phyloP scores from a whole-genome alignment of 345 rosid genomes.

The Murraya paniculata region DNA sequence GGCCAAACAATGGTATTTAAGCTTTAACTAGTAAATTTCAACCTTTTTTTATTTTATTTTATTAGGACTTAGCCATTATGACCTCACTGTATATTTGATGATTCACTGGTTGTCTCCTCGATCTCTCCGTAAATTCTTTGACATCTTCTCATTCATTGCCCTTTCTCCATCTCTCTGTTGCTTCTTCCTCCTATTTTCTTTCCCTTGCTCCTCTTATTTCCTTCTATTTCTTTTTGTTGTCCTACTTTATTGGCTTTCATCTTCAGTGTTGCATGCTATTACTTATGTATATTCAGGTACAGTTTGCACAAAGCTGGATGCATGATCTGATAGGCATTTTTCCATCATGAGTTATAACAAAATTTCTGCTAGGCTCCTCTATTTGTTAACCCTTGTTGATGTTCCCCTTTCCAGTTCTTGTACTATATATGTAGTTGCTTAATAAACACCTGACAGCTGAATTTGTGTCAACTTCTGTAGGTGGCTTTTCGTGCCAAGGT shows the following conservation, averaged over 20 bases:
- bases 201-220: neutral
- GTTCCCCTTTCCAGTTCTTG: neutral
- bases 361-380: neutral
- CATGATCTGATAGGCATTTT: neutral
- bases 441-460: neutral
- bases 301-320: neutral
- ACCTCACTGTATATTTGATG: neutral
- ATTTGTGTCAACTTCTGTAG: slow-evolving; percentile 29
- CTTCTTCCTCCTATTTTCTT: neutral
- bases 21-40: neutral
- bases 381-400: neutral
- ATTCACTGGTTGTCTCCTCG: neutral
- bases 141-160: neutral
- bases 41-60: neutral
- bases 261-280: neutral
- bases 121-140: neutral
- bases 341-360: neutral
- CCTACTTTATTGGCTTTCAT: neutral
- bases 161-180: neutral
- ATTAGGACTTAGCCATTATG: neutral
- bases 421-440: neutral
- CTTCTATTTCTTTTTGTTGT: neutral
- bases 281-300: neutral
- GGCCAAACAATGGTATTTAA: neutral
- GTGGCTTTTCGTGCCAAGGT: slow-evolving; percentile 96